Evolutionary conservation across 2,329 filamentous ascomycete species (phyloP), one percentile per base, ranked within the genome.

Genomic region (Emmonsia crescens): DNA sequence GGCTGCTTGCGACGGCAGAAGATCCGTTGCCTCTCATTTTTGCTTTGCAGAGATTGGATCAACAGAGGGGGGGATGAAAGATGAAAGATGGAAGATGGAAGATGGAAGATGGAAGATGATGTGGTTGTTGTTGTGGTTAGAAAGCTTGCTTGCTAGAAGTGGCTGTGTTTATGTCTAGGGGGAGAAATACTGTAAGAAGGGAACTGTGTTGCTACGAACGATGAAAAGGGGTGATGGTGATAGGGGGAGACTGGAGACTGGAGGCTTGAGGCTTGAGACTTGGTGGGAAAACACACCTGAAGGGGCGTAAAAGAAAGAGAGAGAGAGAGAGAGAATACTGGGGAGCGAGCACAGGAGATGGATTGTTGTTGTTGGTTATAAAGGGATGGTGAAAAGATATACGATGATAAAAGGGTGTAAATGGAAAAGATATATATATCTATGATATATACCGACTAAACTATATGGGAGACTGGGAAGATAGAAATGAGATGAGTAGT

Each of bases 1-100:
- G 73, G 64, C 75, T 77, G 64, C 72, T 74, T 57, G 71, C 65
- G 61, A 67, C 64, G 59, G 65, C 69, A 63, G 69, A 68, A 58
- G 66, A 69, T 40, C 66, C 65, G 60, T 66, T 68, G 54, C 66
- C 59, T 57, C 66, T 70, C 71, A 71, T 72, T n/a, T 31, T 57
- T 24, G 21, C 55, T 57, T 51, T 10, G 29, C 14, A 8, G 19
- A 44, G 12, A 29, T 57, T 16, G 14, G 29, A 57, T 24, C n/a
- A 57, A 57, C 3, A 16, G 1, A 0, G 4, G 24, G 31, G 14
- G 48, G 14, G 27, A 51, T 29, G 14, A 31, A 19, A 8, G 12
- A 10, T 40, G 42, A 40, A n/a, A 24, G 36, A 58, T n/a, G n/a
- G n/a, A n/a, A n/a, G n/a, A n/a, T n/a, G n/a, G n/a, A n/a, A n/a